Evolutionary conservation across 2,329 filamentous ascomycete species (phyloP), one percentile per base, ranked within the genome.

Genomic region (Fusarium pseudonygamai): DNA sequence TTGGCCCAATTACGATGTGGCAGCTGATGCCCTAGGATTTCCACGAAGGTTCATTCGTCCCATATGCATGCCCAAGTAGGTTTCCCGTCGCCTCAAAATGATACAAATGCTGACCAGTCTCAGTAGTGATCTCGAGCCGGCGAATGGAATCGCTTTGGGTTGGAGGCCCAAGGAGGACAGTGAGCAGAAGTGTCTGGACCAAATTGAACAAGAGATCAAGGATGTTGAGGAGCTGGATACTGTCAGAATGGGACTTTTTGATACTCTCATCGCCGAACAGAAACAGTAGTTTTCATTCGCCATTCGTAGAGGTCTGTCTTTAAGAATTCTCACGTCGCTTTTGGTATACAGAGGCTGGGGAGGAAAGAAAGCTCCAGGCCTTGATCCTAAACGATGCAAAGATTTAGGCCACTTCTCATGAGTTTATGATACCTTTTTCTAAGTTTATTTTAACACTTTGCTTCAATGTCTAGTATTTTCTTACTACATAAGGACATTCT

Each of bases 1-100:
- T 26, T 83, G 80, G 82, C 73, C 79, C 3, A 79, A 73, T 43
- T 75, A 80, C 14, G 78, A 83, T 1, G 58, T 76, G 53, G 81
- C 79, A 10, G 79, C 80, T 4, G 76, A 82, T 22, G 40, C 47
- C 5, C 67, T 82, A 6, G 78, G 77, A 1, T 77, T 82, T n/a
- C 82, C 81, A 37, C 58, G 67, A 28, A 46, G 28, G 13, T 73
- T 46, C 32, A 49, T 73, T 40, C 40, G 60, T 15, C 56, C 63
- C 20, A 74, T 76, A 42, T 55, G 50, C 18, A 67, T 53, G 50
- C 60, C 71, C 5, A 71, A 46, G 71, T 71, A 26, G 37, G 66
- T 63, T 16, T 12, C 2, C 14, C 30, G 5, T 18, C 1, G 18
- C n/a, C 7, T 12, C 4, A 3, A 7, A 7, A 14, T 15, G 15